Evolutionary conservation across 1,284 basidiomycete species (phyloP).

Genomic region (Clitocybe nebularis): DNA sequence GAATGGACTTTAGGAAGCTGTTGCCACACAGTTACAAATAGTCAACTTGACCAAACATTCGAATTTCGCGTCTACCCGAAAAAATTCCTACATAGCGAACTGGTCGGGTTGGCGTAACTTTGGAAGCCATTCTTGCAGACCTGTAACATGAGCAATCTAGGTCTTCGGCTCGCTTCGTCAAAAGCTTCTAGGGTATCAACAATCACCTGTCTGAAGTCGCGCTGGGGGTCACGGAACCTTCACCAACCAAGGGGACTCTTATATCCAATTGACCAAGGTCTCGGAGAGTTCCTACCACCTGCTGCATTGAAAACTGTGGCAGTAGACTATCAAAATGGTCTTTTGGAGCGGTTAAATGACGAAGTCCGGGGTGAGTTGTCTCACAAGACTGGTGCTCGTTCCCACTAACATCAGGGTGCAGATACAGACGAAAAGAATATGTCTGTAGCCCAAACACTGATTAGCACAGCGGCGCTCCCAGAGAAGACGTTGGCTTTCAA

Average conservation of each 20-base stretch:
- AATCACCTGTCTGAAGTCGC: conserved; percentile 19
- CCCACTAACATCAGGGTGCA: conserved; percentile 20
- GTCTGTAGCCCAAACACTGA: conserved; percentile 73
- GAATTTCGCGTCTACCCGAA: too few species aligned
- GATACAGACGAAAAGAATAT: conserved; percentile 58
- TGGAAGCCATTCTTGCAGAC: too few species aligned
- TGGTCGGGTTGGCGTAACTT: too few species aligned
- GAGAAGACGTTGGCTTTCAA: conserved; percentile 78
- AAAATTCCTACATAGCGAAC: too few species aligned
- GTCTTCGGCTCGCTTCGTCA: conserved; percentile 27
- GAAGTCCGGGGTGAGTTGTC: conserved; percentile 60
- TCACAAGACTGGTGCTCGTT: background rate
- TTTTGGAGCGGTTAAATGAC: conserved; percentile 71
- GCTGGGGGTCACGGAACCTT: conserved; percentile 35
- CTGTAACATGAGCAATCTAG: conserved; percentile 25
- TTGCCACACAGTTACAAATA: conserved; percentile 30
- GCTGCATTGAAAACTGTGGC: conserved; percentile 63
- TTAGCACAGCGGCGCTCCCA: conserved; percentile 63
- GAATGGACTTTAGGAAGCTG: conserved; percentile 12
- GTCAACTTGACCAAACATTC: background rate
- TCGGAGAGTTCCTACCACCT: conserved; percentile 73
- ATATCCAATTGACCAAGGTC: conserved; percentile 65
- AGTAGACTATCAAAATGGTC: conserved; percentile 79
- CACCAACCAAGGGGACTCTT: conserved; percentile 58
- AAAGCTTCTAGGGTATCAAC: conserved; percentile 20